These are phyloP conservation scores for Aphanomyces cochlioides DNA, from an alignment of 352 stramenopile genomes.

Conservation along the genomic window DNA sequence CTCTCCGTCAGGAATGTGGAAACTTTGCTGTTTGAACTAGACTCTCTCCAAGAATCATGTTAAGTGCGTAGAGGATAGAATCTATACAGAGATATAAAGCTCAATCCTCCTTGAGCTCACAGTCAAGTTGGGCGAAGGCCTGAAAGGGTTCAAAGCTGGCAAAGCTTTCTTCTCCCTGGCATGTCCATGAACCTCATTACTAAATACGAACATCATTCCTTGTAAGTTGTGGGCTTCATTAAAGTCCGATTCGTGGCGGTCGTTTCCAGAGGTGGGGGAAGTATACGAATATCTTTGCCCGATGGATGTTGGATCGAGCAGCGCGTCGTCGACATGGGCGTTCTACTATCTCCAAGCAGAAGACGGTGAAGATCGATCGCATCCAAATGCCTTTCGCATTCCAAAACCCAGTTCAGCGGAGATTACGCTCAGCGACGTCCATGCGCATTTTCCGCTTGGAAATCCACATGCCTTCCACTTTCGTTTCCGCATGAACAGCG, in stretches of 20 bases:
- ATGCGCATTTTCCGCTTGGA: constrained; percentile 58
- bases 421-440: constrained; percentile 68
- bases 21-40: too few species aligned
- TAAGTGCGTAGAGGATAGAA: too few species aligned
- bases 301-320: not conserved
- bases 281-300: constrained; percentile 17
- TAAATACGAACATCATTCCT: too few species aligned
- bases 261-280: not conserved
- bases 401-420: constrained; percentile 39
- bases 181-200: too few species aligned
- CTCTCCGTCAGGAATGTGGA: too few species aligned
- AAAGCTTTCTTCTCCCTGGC: too few species aligned
- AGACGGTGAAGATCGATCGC: constrained; percentile 74
- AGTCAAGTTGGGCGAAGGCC: too few species aligned
- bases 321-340: constrained; percentile 45
- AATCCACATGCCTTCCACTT: constrained; percentile 59
- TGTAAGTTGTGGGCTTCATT: too few species aligned
- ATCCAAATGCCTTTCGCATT: constrained; percentile 78
- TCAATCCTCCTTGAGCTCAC: too few species aligned
- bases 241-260: not conserved
- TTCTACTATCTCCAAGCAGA: constrained; percentile 88
- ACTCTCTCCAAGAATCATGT: too few species aligned
- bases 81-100: too few species aligned
- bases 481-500: constrained; percentile 74
- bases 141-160: too few species aligned